Conservation (phyloP, 805 yeast genomes). For the Saccharomycopsis schoenii region DNA sequence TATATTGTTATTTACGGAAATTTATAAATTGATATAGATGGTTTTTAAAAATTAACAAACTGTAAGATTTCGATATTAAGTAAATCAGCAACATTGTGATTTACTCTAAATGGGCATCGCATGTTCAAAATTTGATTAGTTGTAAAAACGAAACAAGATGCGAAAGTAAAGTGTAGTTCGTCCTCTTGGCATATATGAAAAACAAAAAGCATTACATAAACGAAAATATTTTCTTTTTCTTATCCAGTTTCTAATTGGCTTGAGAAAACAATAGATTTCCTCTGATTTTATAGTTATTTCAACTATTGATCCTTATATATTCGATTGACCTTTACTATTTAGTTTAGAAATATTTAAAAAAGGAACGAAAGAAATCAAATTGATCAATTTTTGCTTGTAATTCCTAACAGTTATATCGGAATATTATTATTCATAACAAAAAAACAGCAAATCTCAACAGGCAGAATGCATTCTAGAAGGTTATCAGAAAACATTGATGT, state of each 20-base stretch:
- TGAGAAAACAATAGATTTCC: not conserved
- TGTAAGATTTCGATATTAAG: too few relatives aligned
- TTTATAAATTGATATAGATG: not conserved
- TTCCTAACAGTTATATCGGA: too few relatives aligned
- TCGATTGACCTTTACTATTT: not conserved
- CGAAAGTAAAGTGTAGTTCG: too few relatives aligned
- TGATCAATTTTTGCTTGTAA: too few relatives aligned
- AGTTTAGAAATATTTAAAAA: too few relatives aligned
- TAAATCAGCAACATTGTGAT: too few relatives aligned
- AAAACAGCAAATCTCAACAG: not conserved
- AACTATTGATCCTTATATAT: not conserved
- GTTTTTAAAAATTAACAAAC: not conserved
- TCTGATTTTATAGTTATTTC: too few relatives aligned
- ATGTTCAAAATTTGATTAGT: not conserved
- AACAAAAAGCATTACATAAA: not conserved
- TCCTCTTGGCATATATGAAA: too few relatives aligned
- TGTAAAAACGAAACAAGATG: not conserved
- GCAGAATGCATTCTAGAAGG: slow-evolving; percentile 11
- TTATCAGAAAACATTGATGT: slow-evolving; percentile 14
- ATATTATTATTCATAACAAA: too few relatives aligned
- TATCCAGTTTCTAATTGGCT: not conserved
- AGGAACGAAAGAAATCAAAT: too few relatives aligned
- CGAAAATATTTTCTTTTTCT: not conserved
- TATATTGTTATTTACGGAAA: not conserved
- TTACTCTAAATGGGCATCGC: not conserved